Conservation (phyloP, 2,329 filamentous ascomycete genomes). For the Zymoseptoria ardabiliae region DNA sequence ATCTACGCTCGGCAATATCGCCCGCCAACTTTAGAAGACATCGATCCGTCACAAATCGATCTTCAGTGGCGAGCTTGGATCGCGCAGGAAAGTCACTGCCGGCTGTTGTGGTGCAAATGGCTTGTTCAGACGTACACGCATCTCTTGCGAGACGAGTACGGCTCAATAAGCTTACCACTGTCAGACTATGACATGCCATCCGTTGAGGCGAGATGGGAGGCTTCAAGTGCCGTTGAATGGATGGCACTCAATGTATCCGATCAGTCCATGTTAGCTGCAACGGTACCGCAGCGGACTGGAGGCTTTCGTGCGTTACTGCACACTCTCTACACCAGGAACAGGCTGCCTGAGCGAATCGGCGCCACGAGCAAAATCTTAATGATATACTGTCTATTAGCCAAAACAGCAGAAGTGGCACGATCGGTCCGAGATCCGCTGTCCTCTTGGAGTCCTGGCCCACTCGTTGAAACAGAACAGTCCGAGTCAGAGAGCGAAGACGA, state of each 20-base stretch:
- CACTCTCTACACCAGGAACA: background rate
- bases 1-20: background rate
- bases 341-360: background rate
- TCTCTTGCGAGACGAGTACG: background rate
- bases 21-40: background rate
- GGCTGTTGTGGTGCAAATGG: background rate
- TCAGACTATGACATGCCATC: background rate
- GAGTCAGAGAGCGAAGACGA: background rate
- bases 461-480: background rate
- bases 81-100: background rate
- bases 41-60: background rate
- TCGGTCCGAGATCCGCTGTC: conserved; percentile 1
- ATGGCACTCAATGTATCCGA: background rate
- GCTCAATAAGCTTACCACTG: background rate
- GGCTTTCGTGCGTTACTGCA: background rate
- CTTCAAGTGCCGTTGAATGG: background rate
- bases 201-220: background rate
- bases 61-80: conserved; percentile 2
- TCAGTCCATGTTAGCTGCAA: background rate
- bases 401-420: conserved; percentile 1
- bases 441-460: conserved; percentile 3
- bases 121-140: background rate
- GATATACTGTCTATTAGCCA: conserved; percentile 1
- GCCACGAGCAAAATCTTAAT: background rate
- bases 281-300: background rate